A percentile compares a stretch with the other conserved stretches of the same genome.
phyloP scores from a whole-genome alignment of 1,139 yeast species.

The Diutina sp. region DNA sequence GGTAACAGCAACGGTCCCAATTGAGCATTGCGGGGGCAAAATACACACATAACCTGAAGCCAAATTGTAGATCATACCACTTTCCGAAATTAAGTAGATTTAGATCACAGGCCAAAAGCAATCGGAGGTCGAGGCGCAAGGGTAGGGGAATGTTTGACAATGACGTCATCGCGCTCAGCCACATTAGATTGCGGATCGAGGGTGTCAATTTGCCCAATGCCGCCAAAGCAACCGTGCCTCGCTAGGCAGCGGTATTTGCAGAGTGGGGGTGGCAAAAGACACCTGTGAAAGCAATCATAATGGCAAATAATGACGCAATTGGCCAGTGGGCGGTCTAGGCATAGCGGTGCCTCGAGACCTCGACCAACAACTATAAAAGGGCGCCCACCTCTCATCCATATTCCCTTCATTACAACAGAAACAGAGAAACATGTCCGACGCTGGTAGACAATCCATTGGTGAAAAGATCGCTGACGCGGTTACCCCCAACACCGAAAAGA shows the following conservation, averaged over 20 bases:
- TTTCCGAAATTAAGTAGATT: background rate
- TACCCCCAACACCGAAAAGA: constrained; percentile 65
- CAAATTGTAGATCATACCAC: no score
- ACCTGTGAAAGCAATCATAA: background rate
- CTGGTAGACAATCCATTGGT: constrained; percentile 64
- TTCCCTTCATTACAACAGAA: background rate
- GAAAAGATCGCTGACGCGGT: constrained; percentile 55
- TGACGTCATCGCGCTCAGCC: background rate
- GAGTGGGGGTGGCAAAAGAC: no score
- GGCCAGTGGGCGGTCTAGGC: background rate
- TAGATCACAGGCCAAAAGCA: background rate
- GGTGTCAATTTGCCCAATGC: background rate
- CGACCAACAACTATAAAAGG: background rate
- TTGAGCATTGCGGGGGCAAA: no score
- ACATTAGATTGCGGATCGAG: background rate
- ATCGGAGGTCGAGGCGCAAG: background rate
- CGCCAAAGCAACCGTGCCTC: background rate
- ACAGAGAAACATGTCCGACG: constrained; percentile 43
- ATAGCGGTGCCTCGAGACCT: background rate
- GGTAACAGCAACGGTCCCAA: background rate
- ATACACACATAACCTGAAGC: no score
- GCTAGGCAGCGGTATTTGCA: background rate
- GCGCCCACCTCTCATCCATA: background rate
- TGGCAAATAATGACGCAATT: background rate
- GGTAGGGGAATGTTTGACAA: background rate